phyloP scores from a whole-genome alignment of 2,329 filamentous ascomycete species.

The Sporothrix curviconia region DNA sequence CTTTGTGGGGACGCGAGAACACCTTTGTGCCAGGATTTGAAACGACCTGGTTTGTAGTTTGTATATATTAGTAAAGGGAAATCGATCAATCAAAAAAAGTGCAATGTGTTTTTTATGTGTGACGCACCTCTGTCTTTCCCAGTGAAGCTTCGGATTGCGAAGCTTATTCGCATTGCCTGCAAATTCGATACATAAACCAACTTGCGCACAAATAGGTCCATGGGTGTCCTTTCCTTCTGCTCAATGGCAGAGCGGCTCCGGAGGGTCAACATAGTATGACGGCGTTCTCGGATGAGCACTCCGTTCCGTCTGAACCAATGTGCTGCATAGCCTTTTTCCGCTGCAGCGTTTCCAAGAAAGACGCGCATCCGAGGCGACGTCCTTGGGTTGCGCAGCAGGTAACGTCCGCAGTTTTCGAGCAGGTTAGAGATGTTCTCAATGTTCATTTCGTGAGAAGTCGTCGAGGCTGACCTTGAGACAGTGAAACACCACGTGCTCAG shows the following conservation, averaged over 20 bases:
- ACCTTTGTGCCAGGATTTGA: constrained; percentile 67
- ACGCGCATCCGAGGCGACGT: constrained; percentile 88
- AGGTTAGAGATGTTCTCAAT: constrained; percentile 97
- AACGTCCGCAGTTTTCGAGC: constrained; percentile 92
- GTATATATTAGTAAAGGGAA: neutral
- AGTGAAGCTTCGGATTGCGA: constrained; percentile 82
- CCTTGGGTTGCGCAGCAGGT: constrained; percentile 84
- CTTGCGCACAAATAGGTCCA: constrained; percentile 88
- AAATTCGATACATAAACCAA: constrained; percentile 90
- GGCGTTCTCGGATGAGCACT: constrained; percentile 98
- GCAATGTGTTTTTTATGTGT: neutral
- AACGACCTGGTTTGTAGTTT: constrained; percentile 23
- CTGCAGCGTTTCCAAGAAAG: constrained; percentile 89
- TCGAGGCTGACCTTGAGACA: constrained; percentile 96
- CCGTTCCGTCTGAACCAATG: constrained; percentile 86
- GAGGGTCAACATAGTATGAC: constrained; percentile 97
- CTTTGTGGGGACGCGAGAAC: constrained; percentile 92
- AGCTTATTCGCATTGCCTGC: constrained; percentile 89
- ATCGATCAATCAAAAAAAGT: no score
- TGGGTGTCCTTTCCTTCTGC: constrained; percentile 90
- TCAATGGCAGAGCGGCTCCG: constrained; percentile 87
- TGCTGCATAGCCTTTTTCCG: constrained; percentile 95
- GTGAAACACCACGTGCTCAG: constrained; percentile 97
- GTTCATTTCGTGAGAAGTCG: constrained; percentile 97
- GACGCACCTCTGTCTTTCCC: constrained; percentile 75